These are phyloP conservation scores for Pilasporangium apinafurcum DNA, from an alignment of 352 stramenopile genomes.

Conservation along the genomic window DNA sequence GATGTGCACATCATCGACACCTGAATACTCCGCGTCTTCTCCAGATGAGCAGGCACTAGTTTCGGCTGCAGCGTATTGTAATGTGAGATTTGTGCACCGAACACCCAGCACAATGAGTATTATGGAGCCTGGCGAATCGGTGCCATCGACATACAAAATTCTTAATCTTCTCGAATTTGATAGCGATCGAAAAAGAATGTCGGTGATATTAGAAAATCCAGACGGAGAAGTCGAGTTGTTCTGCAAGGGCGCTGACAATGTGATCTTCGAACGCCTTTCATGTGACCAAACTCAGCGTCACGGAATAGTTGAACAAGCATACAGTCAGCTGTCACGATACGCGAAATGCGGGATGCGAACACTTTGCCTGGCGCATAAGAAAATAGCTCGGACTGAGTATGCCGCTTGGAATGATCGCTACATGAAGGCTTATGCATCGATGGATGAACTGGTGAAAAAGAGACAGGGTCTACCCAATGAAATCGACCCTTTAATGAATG, in stretches of 20 bases:
- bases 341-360: slow-evolving; percentile 71
- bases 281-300: slow-evolving; percentile 4
- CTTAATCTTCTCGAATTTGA: slow-evolving; percentile 97
- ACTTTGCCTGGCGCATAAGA: slow-evolving; percentile 68
- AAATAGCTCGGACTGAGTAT: slow-evolving; percentile 38
- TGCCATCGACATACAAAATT: slow-evolving; percentile 72
- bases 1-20: slow-evolving; percentile 69
- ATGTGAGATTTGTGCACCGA: slow-evolving; percentile 73
- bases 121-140: slow-evolving; percentile 29
- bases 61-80: slow-evolving; percentile 63
- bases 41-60: slow-evolving; percentile 79
- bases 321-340: slow-evolving; percentile 55
- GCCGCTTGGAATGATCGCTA: slow-evolving; percentile 55
- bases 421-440: slow-evolving; percentile 39
- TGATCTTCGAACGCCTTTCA: slow-evolving; percentile 64
- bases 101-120: slow-evolving; percentile 54
- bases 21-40: slow-evolving; percentile 77
- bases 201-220: slow-evolving; percentile 87
- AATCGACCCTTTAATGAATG: slow-evolving; percentile 72
- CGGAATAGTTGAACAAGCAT: slow-evolving; percentile 22
- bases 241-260: slow-evolving; percentile 79
- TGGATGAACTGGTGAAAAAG: slow-evolving; percentile 71
- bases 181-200: slow-evolving; percentile 97
- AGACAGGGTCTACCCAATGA: slow-evolving; percentile 54
- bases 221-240: slow-evolving; percentile 51